Conservation (phyloP, 1,284 basidiomycete genomes). For the Amylostereum areolatum region DNA sequence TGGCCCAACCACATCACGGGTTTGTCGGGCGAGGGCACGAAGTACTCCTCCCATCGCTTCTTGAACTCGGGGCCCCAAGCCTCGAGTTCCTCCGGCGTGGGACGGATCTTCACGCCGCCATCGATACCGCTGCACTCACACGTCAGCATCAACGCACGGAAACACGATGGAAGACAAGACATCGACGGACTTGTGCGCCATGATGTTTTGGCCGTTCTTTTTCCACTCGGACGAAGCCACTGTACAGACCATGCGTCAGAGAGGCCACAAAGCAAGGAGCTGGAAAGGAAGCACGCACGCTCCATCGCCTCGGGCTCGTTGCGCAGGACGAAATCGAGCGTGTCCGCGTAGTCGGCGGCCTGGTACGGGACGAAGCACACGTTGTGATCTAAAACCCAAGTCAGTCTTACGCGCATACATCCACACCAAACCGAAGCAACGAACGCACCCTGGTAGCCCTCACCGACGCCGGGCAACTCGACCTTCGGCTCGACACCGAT, state of each 20-base stretch:
- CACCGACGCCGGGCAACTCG: constrained; percentile 53
- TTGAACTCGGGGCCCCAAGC: constrained; percentile 38
- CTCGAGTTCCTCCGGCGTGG: constrained; percentile 34
- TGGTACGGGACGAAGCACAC: constrained; percentile 11
- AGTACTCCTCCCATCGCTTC: constrained; percentile 36
- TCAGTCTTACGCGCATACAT: neutral
- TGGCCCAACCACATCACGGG: constrained; percentile 33
- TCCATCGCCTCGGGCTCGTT: constrained; percentile 9
- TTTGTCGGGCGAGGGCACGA: constrained; percentile 41
- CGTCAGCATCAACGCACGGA: neutral
- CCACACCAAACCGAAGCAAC: neutral
- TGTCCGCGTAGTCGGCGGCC: constrained; percentile 12
- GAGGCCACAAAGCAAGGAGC: no score
- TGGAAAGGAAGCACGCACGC: constrained; percentile 5
- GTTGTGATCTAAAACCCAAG: constrained; percentile 13
- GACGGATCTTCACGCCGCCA: constrained; percentile 44
- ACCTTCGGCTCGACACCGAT: constrained; percentile 36
- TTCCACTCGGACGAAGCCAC: constrained; percentile 29
- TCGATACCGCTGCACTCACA: constrained; percentile 30
- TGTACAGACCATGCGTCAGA: neutral
- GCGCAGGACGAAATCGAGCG: constrained; percentile 13
- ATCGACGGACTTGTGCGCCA: constrained; percentile 41
- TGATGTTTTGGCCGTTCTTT: constrained; percentile 36
- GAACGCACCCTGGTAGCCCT: constrained; percentile 42
- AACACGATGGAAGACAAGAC: neutral